Conservation (phyloP, 305 asterid genomes). For the Andrographis paniculata region DNA sequence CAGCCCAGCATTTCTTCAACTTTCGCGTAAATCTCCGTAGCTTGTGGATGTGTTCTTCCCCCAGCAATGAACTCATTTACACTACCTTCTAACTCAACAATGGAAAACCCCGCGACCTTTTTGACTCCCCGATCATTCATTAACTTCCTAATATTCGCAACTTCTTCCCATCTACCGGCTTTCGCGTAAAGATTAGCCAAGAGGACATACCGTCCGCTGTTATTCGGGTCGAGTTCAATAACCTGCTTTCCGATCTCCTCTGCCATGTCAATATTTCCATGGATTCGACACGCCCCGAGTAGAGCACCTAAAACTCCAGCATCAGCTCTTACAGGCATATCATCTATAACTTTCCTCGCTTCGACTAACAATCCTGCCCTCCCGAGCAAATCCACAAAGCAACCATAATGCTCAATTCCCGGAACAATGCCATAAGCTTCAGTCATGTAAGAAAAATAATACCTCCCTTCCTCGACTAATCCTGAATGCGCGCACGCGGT, state of each 20-base stretch:
- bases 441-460: slow-evolving; percentile 43
- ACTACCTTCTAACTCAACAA: slow-evolving; percentile 37
- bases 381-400: slow-evolving; percentile 62
- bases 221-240: slow-evolving; percentile 49
- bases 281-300: slow-evolving; percentile 63
- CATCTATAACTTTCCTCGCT: slow-evolving; percentile 30
- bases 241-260: slow-evolving; percentile 48
- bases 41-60: slow-evolving; percentile 42
- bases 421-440: slow-evolving; percentile 33
- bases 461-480: slow-evolving; percentile 47
- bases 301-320: slow-evolving; percentile 60
- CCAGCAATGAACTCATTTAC: slow-evolving; percentile 57
- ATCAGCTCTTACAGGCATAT: slow-evolving; percentile 53
- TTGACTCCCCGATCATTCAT: slow-evolving; percentile 69
- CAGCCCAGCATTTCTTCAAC: slow-evolving; percentile 41
- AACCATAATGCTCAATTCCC: slow-evolving; percentile 61
- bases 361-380: slow-evolving; percentile 52
- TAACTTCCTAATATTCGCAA: slow-evolving; percentile 42
- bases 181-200: slow-evolving; percentile 54
- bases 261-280: slow-evolving; percentile 42
- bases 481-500: slow-evolving; percentile 69
- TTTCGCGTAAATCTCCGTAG: slow-evolving; percentile 43
- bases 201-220: slow-evolving; percentile 54
- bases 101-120: slow-evolving; percentile 48
- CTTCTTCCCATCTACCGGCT: slow-evolving; percentile 58